Percentiles rank a stretch among this genome's conserved stretches.
Evolutionary conservation across 768 basidiomycete species (phyloP).

Genomic region (Vishniacozyma victoriae): DNA sequence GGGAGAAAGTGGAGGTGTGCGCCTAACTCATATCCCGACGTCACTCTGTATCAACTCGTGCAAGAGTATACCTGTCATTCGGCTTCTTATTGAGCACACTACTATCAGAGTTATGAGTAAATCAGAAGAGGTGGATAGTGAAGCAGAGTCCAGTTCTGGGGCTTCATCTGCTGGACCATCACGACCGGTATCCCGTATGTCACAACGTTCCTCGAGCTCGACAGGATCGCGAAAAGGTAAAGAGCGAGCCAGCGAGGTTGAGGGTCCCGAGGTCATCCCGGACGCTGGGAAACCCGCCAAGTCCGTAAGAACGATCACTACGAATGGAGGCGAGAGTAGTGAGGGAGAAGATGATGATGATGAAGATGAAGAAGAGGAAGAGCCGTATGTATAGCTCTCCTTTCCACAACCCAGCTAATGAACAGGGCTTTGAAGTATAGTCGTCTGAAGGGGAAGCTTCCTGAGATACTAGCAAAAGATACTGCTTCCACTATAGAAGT

Average conservation of each 20-base stretch:
- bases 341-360: constrained; percentile 26
- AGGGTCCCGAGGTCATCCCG: neutral
- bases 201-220: too few species aligned
- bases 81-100: too few species aligned
- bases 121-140: too few species aligned
- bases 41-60: too few species aligned
- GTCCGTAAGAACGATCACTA: neutral
- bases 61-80: too few species aligned
- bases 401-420: neutral
- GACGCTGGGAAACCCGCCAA: too few species aligned
- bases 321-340: constrained; percentile 37
- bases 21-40: too few species aligned
- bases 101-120: too few species aligned
- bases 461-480: constrained; percentile 79
- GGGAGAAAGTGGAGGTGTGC: too few species aligned
- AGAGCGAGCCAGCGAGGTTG: constrained; percentile 6
- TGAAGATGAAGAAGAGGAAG: constrained; percentile 59
- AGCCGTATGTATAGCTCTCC: constrained; percentile 59
- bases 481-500: constrained; percentile 76
- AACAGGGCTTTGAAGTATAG: constrained; percentile 71
- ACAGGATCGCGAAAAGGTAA: constrained; percentile 12
- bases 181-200: too few species aligned
- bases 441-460: constrained; percentile 64
- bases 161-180: too few species aligned
- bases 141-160: too few species aligned